Conservation (phyloP, 2,329 filamentous ascomycete genomes). For the Nemania abortiva region DNA sequence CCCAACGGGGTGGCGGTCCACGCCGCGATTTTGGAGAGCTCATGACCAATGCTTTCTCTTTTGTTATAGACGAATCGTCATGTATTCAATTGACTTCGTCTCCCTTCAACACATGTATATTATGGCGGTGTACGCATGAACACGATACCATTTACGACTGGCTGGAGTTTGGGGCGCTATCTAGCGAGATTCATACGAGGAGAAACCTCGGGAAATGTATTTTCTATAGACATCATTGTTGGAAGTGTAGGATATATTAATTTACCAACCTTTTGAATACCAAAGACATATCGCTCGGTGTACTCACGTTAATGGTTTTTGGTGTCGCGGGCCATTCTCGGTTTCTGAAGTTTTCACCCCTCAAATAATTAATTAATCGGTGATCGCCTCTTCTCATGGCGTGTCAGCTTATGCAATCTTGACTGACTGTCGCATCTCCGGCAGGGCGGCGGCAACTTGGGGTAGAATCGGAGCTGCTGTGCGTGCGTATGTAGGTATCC, state of each 20-base stretch:
- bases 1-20: constrained; percentile 44
- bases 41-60: background rate
- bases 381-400: too few relatives aligned
- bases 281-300: too few relatives aligned
- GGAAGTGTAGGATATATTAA: constrained; percentile 6
- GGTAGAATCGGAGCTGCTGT: background rate
- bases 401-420: too few relatives aligned
- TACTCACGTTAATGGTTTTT: background rate
- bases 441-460: background rate
- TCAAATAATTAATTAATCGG: background rate
- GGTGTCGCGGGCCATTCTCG: background rate
- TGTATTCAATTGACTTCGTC: background rate
- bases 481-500: too few relatives aligned
- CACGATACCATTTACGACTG: constrained; percentile 10
- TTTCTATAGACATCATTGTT: background rate
- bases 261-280: background rate
- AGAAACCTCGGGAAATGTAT: background rate
- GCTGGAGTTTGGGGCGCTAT: constrained; percentile 23
- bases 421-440: background rate
- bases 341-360: background rate
- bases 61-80: background rate
- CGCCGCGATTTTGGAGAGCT: constrained; percentile 23
- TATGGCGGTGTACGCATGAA: background rate
- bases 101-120: background rate
- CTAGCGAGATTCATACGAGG: background rate